Percentiles rank a stretch among this genome's conserved stretches.
These are phyloP conservation scores for Globisporangium echinulatum DNA, from an alignment of 352 stramenopile genomes.

Conservation along the genomic window DNA sequence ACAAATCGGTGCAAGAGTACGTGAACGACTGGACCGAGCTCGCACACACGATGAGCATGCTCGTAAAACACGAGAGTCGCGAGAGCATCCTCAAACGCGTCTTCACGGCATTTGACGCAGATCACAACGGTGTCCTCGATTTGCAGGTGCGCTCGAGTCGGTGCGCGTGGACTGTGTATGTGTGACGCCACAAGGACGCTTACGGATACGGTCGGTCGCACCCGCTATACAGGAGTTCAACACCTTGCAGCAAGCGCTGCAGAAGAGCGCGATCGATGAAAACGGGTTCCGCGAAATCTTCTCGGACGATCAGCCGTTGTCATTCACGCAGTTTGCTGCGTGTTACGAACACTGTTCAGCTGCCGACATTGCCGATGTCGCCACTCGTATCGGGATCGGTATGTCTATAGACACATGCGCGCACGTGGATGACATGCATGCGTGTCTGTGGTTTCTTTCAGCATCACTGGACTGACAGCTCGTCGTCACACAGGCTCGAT, in stretches of 20 bases:
- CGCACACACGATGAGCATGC: slow-evolving; percentile 13
- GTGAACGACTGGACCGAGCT: slow-evolving; percentile 18
- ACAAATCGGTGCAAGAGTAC: slow-evolving; percentile 30
- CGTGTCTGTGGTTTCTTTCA: neutral
- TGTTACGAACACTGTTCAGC: slow-evolving; percentile 32
- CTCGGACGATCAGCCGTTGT: slow-evolving; percentile 15
- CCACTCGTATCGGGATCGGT: slow-evolving; percentile 36
- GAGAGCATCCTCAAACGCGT: slow-evolving; percentile 27
- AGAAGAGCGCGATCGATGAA: slow-evolving; percentile 33
- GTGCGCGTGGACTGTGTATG: too few relatives aligned
- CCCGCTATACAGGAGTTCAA: slow-evolving; percentile 40
- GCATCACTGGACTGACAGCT: neutral
- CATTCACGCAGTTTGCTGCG: slow-evolving; percentile 24
- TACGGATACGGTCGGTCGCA: too few relatives aligned
- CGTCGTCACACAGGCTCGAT: slow-evolving; percentile 22
- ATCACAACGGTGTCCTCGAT: slow-evolving; percentile 31
- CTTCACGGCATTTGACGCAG: slow-evolving; percentile 36
- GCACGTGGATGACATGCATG: too few relatives aligned
- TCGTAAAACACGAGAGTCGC: slow-evolving; percentile 38
- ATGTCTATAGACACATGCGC: slow-evolving; percentile 3
- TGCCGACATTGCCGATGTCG: slow-evolving; percentile 28
- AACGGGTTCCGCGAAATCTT: slow-evolving; percentile 34
- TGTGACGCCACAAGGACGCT: too few relatives aligned
- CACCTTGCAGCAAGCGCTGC: slow-evolving; percentile 41
- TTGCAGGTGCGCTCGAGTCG: slow-evolving; percentile 20